A percentile compares a stretch with the other conserved stretches of the same genome.
Evolutionary conservation across 2,329 filamentous ascomycete genomes (phyloP).

Genomic region (Thelonectria blattea): DNA sequence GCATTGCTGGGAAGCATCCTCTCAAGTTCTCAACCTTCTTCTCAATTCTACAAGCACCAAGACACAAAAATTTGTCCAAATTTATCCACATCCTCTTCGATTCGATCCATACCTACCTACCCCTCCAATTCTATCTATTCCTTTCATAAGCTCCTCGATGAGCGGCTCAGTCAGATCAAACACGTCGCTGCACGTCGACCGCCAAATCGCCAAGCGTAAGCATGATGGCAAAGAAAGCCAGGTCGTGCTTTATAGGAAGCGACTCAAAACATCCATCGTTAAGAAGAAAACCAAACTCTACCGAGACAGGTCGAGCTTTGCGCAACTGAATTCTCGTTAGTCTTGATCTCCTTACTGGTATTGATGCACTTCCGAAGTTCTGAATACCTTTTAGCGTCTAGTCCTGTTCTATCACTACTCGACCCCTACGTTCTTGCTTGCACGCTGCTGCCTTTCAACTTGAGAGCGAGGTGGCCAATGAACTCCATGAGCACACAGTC

Average conservation of each 20-base stretch:
- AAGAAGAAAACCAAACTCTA: conserved; percentile 1
- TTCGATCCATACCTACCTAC: no score
- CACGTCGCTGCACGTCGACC: no score
- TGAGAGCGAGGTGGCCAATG: conserved; percentile 8
- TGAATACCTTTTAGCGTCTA: background rate
- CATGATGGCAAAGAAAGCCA: background rate
- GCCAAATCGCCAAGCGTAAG: conserved; percentile 6
- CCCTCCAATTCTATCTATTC: no score
- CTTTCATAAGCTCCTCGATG: no score
- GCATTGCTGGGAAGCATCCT: no score
- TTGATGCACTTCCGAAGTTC: background rate
- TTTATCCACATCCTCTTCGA: no score
- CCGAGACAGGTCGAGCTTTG: background rate
- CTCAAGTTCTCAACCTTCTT: no score
- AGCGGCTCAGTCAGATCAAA: no score
- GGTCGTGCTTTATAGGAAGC: conserved; percentile 9
- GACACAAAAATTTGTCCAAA: no score
- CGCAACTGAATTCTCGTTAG: background rate
- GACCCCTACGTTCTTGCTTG: background rate
- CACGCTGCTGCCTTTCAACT: background rate
- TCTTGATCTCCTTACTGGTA: background rate
- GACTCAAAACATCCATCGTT: background rate
- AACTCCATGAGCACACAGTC: background rate
- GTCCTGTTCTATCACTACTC: background rate
- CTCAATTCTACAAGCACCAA: no score